Evolutionary conservation across 2,329 filamentous ascomycete genomes (phyloP).

Genomic region (Cladophialophora bantiana): DNA sequence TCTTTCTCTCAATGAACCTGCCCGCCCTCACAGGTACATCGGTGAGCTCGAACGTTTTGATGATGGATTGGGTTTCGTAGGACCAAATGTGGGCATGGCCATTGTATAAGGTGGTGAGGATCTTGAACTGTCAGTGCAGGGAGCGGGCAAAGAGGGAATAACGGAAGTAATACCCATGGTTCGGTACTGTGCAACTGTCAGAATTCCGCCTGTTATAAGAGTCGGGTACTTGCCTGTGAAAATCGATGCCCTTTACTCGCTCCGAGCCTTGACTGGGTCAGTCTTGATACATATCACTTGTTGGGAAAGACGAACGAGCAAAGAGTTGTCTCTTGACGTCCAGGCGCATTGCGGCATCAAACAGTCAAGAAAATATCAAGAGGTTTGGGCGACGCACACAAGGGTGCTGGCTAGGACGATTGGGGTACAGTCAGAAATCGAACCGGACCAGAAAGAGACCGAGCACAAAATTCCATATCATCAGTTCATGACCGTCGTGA

Average conservation of each 20-base stretch:
- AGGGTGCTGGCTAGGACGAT: background rate
- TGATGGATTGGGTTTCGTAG: slow-evolving; percentile 93
- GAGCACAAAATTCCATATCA: slow-evolving; percentile 32
- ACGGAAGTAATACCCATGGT: slow-evolving; percentile 73
- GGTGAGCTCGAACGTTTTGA: slow-evolving; percentile 98
- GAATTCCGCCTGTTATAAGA: slow-evolving; percentile 5
- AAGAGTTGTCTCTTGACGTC: slow-evolving; percentile 41
- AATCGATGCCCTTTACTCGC: slow-evolving; percentile 96
- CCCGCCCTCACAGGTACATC: slow-evolving; percentile 97
- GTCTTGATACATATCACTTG: slow-evolving; percentile 49
- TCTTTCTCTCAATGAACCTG: slow-evolving; percentile 96
- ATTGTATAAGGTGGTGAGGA: slow-evolving; percentile 93
- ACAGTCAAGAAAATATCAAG: slow-evolving; percentile 9
- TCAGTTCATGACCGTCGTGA: slow-evolving; percentile 26
- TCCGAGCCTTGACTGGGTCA: slow-evolving; percentile 88
- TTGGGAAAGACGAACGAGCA: slow-evolving; percentile 25
- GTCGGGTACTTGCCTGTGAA: slow-evolving; percentile 69
- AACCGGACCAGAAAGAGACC: slow-evolving; percentile 10
- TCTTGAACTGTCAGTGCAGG: slow-evolving; percentile 50
- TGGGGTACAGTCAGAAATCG: slow-evolving; percentile 10
- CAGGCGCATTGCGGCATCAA: slow-evolving; percentile 36
- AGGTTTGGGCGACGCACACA: slow-evolving; percentile 24
- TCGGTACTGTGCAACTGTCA: slow-evolving; percentile 62
- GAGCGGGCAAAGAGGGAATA: slow-evolving; percentile 39
- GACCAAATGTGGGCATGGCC: slow-evolving; percentile 99